Conservation (phyloP, 1,284 basidiomycete species). For the Leucoagaricus sp. region DNA sequence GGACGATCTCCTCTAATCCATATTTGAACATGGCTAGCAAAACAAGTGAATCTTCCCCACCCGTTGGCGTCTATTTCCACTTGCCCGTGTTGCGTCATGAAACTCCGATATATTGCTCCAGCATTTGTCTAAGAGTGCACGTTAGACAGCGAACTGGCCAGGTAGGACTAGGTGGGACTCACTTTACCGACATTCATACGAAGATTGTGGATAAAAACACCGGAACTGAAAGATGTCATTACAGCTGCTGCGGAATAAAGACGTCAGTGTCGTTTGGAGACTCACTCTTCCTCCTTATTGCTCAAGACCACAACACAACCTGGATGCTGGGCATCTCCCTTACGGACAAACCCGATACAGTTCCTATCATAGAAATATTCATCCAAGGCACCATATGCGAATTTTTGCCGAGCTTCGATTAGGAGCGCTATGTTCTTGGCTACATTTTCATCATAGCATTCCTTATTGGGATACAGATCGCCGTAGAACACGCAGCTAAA, state of each 20-base stretch:
- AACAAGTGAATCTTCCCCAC: constrained; percentile 62
- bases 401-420: constrained; percentile 59
- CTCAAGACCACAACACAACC: constrained; percentile 74
- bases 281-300: constrained; percentile 51
- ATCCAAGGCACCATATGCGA: constrained; percentile 60
- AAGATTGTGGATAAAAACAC: constrained; percentile 42
- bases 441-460: constrained; percentile 60
- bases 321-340: constrained; percentile 47
- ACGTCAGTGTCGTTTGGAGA: constrained; percentile 3
- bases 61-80: constrained; percentile 49
- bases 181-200: constrained; percentile 68
- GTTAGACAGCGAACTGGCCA: constrained; percentile 11
- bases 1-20: constrained; percentile 49
- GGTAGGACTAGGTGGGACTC: constrained; percentile 25
- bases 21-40: constrained; percentile 51
- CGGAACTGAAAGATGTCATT: constrained; percentile 20
- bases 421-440: constrained; percentile 52
- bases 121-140: constrained; percentile 37
- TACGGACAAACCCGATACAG: constrained; percentile 75
- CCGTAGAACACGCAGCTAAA: constrained; percentile 89
- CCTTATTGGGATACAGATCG: constrained; percentile 76
- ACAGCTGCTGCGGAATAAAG: neutral
- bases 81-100: constrained; percentile 45
- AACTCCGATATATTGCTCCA: constrained; percentile 43
- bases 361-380: constrained; percentile 60